Conservation (phyloP, 2,329 filamentous ascomycete species). For the Sarocladium brachiariae region DNA sequence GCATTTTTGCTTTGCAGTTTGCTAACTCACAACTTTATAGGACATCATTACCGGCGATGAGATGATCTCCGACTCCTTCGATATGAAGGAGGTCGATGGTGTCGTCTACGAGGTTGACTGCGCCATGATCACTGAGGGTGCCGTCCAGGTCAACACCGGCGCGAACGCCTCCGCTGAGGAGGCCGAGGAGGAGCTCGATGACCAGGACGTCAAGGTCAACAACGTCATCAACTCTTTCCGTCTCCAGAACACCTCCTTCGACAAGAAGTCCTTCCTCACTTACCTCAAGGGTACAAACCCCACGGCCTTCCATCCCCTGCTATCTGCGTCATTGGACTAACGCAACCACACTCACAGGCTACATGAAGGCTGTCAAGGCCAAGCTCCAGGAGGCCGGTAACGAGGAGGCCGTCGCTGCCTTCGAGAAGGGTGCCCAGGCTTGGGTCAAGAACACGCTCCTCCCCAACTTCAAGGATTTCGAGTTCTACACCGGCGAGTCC, state of each 20-base stretch:
- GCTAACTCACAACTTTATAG: slow-evolving; percentile 39
- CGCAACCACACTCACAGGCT: slow-evolving; percentile 43
- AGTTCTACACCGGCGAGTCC: slow-evolving; percentile 86
- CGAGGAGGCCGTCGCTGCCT: slow-evolving; percentile 64
- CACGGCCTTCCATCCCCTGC: background rate
- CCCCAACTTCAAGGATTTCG: slow-evolving; percentile 88
- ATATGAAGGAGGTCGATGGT: slow-evolving; percentile 72
- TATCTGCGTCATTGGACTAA: no score
- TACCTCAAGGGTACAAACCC: slow-evolving; percentile 72
- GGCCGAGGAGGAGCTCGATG: slow-evolving; percentile 68
- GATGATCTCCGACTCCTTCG: slow-evolving; percentile 92
- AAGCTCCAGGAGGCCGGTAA: slow-evolving; percentile 55
- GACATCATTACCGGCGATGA: slow-evolving; percentile 87
- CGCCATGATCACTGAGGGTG: slow-evolving; percentile 76
- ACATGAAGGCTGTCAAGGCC: slow-evolving; percentile 85
- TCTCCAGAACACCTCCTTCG: slow-evolving; percentile 67
- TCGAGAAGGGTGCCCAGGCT: slow-evolving; percentile 66
- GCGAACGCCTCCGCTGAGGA: slow-evolving; percentile 97
- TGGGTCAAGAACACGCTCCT: slow-evolving; percentile 80
- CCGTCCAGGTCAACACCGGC: slow-evolving; percentile 71
- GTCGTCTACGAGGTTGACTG: slow-evolving; percentile 88
- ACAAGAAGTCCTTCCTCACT: slow-evolving; percentile 78
- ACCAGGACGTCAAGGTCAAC: slow-evolving; percentile 68
- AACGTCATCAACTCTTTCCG: slow-evolving; percentile 93
- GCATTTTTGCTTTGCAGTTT: background rate